These are phyloP conservation scores for Vitis amurensis DNA, from an alignment of 164 flowering plant genomes.

Conservation along the genomic window DNA sequence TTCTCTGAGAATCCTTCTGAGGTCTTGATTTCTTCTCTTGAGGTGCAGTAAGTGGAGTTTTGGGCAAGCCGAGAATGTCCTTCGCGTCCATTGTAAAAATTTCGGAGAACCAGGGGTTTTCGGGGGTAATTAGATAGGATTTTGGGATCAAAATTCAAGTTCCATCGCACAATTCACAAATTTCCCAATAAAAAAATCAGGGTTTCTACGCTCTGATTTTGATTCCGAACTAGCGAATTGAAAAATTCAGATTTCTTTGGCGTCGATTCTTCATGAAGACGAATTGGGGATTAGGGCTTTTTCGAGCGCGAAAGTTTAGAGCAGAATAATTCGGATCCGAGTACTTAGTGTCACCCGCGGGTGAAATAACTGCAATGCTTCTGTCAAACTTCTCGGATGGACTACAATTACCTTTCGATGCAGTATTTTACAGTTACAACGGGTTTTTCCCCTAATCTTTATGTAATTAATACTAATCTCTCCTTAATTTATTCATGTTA, in stretches of 20 bases:
- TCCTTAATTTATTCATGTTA: no score
- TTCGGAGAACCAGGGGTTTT: conserved; percentile 8
- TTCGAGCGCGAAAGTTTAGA: conserved; percentile 17
- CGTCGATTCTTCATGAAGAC: neutral
- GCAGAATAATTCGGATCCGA: neutral
- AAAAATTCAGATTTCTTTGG: neutral
- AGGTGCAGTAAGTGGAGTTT: conserved; percentile 37
- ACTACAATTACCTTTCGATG: no score
- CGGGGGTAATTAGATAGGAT: neutral
- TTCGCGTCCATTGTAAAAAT: conserved; percentile 75
- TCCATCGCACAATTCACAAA: neutral
- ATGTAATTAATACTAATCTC: no score
- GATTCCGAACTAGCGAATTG: neutral
- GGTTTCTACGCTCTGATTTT: neutral
- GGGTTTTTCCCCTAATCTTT: no score
- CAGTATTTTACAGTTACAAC: conserved; percentile 8
- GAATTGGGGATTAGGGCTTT: conserved; percentile 11
- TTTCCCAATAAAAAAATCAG: neutral
- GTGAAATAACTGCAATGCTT: neutral
- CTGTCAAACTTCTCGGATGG: neutral
- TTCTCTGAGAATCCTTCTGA: conserved; percentile 85
- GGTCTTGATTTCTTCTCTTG: conserved; percentile 86
- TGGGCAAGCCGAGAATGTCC: conserved; percentile 89
- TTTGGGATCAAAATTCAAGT: neutral
- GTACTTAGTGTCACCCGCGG: neutral